These are phyloP conservation scores for Aureobasidium uvarum DNA, from an alignment of 2,329 filamentous ascomycete genomes.

Conservation along the genomic window DNA sequence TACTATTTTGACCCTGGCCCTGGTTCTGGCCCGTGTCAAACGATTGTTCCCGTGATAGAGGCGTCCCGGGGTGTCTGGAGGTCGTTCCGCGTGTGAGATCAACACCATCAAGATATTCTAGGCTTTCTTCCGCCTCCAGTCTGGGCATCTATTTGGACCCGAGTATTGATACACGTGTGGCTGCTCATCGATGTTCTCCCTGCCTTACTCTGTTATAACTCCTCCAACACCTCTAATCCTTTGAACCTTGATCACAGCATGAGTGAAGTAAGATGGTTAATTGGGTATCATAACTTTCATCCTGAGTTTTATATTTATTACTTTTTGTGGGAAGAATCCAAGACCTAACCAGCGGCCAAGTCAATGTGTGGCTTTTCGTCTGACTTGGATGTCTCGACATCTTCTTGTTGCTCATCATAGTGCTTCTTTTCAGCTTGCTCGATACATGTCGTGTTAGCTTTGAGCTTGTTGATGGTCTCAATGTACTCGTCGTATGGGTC, in stretches of 20 bases:
- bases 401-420: conserved; percentile 47
- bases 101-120: too few relatives aligned
- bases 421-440: conserved; percentile 74
- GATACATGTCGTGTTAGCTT: conserved; percentile 86
- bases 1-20: too few relatives aligned
- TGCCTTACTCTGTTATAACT: too few relatives aligned
- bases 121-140: too few relatives aligned
- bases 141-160: too few relatives aligned
- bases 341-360: conserved; percentile 24
- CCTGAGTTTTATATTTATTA: not conserved
- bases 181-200: too few relatives aligned
- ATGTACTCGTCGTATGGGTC: conserved; percentile 89
- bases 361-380: conserved; percentile 26
- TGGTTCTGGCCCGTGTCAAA: too few relatives aligned
- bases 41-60: too few relatives aligned
- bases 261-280: not conserved
- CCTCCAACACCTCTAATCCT: too few relatives aligned
- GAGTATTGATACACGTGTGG: too few relatives aligned
- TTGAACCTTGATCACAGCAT: not conserved
- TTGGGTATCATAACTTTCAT: conserved; percentile 18
- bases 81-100: too few relatives aligned
- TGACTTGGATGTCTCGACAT: conserved; percentile 6
- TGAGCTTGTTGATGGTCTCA: conserved; percentile 95
- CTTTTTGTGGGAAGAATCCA: not conserved
- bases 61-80: too few relatives aligned